Evolutionary conservation across 2,329 filamentous ascomycete species (phyloP).

Genomic region (Pyricularia grisea): DNA sequence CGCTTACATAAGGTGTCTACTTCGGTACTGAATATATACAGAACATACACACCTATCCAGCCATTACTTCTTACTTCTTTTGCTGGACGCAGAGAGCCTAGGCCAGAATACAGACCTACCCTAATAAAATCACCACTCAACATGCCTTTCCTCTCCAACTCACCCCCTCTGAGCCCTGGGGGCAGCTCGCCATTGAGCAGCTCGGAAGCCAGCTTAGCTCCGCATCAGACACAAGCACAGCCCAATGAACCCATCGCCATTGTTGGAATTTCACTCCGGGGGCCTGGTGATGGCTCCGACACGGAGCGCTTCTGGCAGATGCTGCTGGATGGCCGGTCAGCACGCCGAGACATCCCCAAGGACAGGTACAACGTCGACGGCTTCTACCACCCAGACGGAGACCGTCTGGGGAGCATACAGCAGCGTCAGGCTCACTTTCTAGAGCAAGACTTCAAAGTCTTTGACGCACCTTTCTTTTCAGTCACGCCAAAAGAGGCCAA

Average conservation of each 20-base stretch:
- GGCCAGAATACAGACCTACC: neutral
- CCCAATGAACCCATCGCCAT: conserved; percentile 16
- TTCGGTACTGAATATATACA: too few relatives aligned
- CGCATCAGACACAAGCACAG: neutral
- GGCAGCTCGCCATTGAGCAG: neutral
- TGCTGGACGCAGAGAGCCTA: too few relatives aligned
- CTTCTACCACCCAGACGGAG: conserved; percentile 22
- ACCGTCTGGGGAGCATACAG: conserved; percentile 19
- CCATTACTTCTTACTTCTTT: too few relatives aligned
- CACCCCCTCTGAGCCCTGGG: neutral
- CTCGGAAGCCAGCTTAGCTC: too few relatives aligned
- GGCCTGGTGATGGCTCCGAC: conserved; percentile 16
- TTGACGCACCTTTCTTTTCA: conserved; percentile 24
- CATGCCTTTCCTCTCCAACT: neutral
- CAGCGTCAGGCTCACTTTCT: conserved; percentile 22
- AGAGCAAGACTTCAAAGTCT: conserved; percentile 18
- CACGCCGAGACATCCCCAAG: conserved; percentile 18
- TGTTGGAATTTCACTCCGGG: conserved; percentile 20
- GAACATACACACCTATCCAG: too few relatives aligned
- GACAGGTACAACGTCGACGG: conserved; percentile 20
- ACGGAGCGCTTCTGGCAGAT: conserved; percentile 20
- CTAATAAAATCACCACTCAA: neutral
- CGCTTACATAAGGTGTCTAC: too few relatives aligned
- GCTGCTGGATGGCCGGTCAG: conserved; percentile 15
- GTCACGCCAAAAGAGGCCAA: conserved; percentile 24